phyloP scores from a whole-genome alignment of 192 early-diverging fungal species.

The Funneliformis geosporum region DNA sequence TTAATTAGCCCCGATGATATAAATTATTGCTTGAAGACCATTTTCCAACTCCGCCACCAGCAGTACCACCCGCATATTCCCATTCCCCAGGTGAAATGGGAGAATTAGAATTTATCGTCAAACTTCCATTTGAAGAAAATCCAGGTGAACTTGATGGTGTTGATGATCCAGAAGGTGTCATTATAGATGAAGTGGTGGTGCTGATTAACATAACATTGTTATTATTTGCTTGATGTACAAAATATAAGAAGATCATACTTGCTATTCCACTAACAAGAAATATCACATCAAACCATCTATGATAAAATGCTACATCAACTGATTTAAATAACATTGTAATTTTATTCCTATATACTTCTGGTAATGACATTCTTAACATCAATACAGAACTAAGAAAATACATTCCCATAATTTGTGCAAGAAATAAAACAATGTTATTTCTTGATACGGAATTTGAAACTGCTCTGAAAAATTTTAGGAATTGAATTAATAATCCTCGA shows the following conservation, averaged over 20 bases:
- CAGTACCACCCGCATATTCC: not conserved
- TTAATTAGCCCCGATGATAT: not conserved
- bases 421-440: conserved; percentile 73
- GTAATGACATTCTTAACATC: conserved; percentile 76
- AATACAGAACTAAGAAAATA: conserved; percentile 91
- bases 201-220: conserved; percentile 37
- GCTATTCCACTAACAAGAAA: conserved; percentile 81
- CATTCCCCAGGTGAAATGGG: not conserved
- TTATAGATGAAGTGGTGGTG: not conserved
- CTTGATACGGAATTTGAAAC: conserved; percentile 72
- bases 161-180: not conserved
- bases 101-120: not conserved
- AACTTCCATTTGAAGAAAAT: not conserved
- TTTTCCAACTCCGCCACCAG: not conserved
- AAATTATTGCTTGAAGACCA: not conserved
- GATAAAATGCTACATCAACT: conserved; percentile 89
- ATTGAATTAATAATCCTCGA: conserved; percentile 82
- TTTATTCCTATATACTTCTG: conserved; percentile 51
- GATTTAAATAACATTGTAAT: conserved; percentile 78
- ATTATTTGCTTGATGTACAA: conserved; percentile 63
- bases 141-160: no score
- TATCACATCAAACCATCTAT: conserved; percentile 92
- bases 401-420: conserved; percentile 89
- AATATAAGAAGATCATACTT: conserved; percentile 70
- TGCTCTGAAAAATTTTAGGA: conserved; percentile 74